Base-by-base conservation (phyloP, 192 early-diverging fungal species). In the Neocallimastix lanati region DNA sequence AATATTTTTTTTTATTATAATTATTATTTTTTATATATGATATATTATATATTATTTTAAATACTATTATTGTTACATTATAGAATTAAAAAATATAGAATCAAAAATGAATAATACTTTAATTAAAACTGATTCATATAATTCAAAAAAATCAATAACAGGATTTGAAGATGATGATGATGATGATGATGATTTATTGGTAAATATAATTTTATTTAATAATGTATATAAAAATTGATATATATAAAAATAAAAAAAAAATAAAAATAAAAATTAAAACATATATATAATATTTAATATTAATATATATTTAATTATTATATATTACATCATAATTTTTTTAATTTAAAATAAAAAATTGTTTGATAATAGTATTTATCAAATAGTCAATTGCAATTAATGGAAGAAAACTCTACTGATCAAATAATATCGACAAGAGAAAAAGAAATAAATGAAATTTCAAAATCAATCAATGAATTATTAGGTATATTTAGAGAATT, bases 401-500 rank as follows among this genome's bases (percentile, higher is more conserved):
- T 85, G 94, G 78, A 88, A 87, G 76, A 83, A 88, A 30, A 86
- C 95, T 29, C 91, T 92, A 84, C 87, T 89, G 58, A 96, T 93
- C 77, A 94, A 97, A 78, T 84, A 83, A 2, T 98, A 76, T 86
- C 91, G 9, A 88, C 96, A 80, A 90, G 97, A 40, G 97, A 99
- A 83, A 86, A 90, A 67, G 97, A 98, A 83, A 92, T 99, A 80
- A 93, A 93, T 77, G 88, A 97, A 77, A 97, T 99, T 81, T 94
- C 93, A 76, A 91, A 95, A 82, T 95, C 94, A 27, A 96, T 99
- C 78, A 86, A 91, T 35, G 91, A 93, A 28, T 85, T 99, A 78
- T 95, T 95, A 4, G 92, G 93, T 40, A 92, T 99, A 18, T 99
- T 99, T 84, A 89, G 90, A 79, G 95, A 97, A 81, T 87, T 98